Percentiles rank a stretch among this genome's conserved stretches.
Evolutionary conservation across 805 yeast genomes (phyloP).

Genomic region (Sugiyamaella qingdaonensis): DNA sequence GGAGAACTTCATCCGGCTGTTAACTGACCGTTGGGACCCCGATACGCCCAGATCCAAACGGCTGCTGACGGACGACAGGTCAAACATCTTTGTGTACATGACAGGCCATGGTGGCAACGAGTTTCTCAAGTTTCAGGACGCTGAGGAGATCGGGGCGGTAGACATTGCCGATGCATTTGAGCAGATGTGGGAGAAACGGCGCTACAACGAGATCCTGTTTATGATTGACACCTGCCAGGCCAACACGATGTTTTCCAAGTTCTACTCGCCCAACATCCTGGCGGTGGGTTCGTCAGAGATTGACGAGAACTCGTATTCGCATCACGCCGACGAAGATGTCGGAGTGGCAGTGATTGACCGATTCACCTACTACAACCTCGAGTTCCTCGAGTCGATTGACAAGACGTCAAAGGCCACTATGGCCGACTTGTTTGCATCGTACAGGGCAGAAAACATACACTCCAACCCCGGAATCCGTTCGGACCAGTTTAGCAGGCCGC

Average conservation of each 20-base stretch:
- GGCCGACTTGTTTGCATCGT: slow-evolving; percentile 78
- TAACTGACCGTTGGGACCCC: slow-evolving; percentile 94
- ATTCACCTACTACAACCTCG: slow-evolving; percentile 88
- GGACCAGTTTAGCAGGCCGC: slow-evolving; percentile 66
- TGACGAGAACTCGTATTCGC: slow-evolving; percentile 90
- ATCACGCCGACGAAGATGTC: slow-evolving; percentile 89
- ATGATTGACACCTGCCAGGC: slow-evolving; percentile 99
- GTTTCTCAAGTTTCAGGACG: slow-evolving; percentile 95
- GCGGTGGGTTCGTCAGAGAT: slow-evolving; percentile 88
- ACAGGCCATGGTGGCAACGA: slow-evolving; percentile 99
- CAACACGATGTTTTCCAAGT: slow-evolving; percentile 90
- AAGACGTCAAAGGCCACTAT: slow-evolving; percentile 71
- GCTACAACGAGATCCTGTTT: slow-evolving; percentile 92
- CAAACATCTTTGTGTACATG: slow-evolving; percentile 89
- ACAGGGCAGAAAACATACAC: slow-evolving; percentile 79
- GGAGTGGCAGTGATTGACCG: slow-evolving; percentile 98
- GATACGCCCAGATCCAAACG: slow-evolving; percentile 92
- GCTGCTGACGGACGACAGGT: slow-evolving; percentile 85
- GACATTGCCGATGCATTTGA: slow-evolving; percentile 97
- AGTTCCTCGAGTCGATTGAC: slow-evolving; percentile 76
- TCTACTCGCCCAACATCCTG: slow-evolving; percentile 86
- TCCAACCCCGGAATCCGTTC: slow-evolving; percentile 91
- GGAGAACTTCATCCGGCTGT: slow-evolving; percentile 84
- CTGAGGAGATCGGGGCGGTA: slow-evolving; percentile 92
- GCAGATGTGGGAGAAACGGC: slow-evolving; percentile 92